Evolutionary conservation across 2,329 filamentous ascomycete genomes (phyloP).

Genomic region (Phyllosticta ampelicida): DNA sequence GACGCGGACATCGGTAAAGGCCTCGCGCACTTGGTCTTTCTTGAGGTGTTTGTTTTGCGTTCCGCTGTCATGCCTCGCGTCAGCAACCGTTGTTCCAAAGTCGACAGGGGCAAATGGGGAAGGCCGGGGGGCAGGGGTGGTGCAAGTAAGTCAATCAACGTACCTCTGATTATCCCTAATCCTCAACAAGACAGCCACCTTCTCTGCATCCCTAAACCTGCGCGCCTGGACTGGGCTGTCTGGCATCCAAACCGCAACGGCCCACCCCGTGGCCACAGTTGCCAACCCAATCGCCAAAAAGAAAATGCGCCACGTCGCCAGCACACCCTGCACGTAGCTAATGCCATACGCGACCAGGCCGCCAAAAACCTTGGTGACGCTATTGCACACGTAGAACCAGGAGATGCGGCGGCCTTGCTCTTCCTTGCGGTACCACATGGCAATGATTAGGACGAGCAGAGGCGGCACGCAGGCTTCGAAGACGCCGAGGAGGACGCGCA

Average conservation of each 20-base stretch:
- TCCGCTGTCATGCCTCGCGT: background rate
- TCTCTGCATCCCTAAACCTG: conserved; percentile 26
- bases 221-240: conserved; percentile 26
- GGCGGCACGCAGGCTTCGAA: conserved; percentile 57
- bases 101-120: background rate
- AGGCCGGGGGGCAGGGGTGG: background rate
- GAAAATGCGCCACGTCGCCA: conserved; percentile 11
- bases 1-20: conserved; percentile 9
- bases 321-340: conserved; percentile 16
- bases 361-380: conserved; percentile 17
- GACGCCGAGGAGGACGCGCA: conserved; percentile 44
- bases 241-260: conserved; percentile 23
- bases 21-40: conserved; percentile 9
- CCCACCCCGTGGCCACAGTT: conserved; percentile 21
- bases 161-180: conserved; percentile 12
- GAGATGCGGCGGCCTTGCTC: conserved; percentile 38
- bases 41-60: conserved; percentile 11
- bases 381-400: conserved; percentile 14
- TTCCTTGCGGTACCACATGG: conserved; percentile 50
- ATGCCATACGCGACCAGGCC: conserved; percentile 11
- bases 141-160: background rate
- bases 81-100: background rate
- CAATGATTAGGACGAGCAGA: conserved; percentile 39
- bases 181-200: conserved; percentile 13
- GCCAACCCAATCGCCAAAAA: conserved; percentile 33